These are phyloP conservation scores for Zymoseptoria crescenta DNA, from an alignment of 2,329 filamentous ascomycete species.

Conservation along the genomic window DNA sequence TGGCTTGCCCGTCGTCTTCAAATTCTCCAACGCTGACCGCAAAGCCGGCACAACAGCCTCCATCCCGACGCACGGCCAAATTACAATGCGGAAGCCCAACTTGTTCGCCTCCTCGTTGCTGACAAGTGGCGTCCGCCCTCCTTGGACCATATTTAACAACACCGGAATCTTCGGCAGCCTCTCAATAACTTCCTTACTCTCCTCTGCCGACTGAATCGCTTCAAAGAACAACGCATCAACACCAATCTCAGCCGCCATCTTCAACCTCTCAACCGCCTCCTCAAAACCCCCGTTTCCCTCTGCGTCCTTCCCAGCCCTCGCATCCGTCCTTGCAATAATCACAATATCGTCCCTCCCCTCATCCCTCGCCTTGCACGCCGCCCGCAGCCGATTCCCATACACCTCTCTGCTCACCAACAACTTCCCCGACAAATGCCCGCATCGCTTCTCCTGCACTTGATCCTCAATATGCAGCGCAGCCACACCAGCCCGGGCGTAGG, in stretches of 20 bases:
- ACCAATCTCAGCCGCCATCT: slow-evolving; percentile 45
- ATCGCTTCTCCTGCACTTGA: slow-evolving; percentile 55
- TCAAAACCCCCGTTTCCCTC: slow-evolving; percentile 45
- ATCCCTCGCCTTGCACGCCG: slow-evolving; percentile 45
- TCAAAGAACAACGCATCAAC: slow-evolving; percentile 56
- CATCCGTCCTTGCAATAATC: slow-evolving; percentile 58
- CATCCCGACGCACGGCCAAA: slow-evolving; percentile 47
- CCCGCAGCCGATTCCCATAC: slow-evolving; percentile 50
- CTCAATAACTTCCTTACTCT: slow-evolving; percentile 42
- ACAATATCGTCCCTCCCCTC: slow-evolving; percentile 50
- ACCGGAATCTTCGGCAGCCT: slow-evolving; percentile 45
- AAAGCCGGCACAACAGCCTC: slow-evolving; percentile 35
- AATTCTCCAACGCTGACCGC: slow-evolving; percentile 18
- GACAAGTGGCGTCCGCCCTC: slow-evolving; percentile 48
- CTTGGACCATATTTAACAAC: slow-evolving; percentile 51
- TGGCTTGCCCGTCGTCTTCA: slow-evolving; percentile 36
- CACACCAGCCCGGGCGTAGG: slow-evolving; percentile 41
- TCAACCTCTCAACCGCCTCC: slow-evolving; percentile 46
- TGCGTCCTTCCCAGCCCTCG: slow-evolving; percentile 39
- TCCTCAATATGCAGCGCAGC: slow-evolving; percentile 57
- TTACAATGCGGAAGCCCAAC: slow-evolving; percentile 53
- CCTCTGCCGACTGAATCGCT: slow-evolving; percentile 45
- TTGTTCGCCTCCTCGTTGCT: slow-evolving; percentile 46
- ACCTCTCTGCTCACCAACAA: slow-evolving; percentile 46
- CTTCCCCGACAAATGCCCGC: slow-evolving; percentile 57